Percentiles rank a stretch among this genome's conserved stretches.
Conservation (phyloP, 2,329 filamentous ascomycete species). For the Aurifilum marmelostoma region DNA sequence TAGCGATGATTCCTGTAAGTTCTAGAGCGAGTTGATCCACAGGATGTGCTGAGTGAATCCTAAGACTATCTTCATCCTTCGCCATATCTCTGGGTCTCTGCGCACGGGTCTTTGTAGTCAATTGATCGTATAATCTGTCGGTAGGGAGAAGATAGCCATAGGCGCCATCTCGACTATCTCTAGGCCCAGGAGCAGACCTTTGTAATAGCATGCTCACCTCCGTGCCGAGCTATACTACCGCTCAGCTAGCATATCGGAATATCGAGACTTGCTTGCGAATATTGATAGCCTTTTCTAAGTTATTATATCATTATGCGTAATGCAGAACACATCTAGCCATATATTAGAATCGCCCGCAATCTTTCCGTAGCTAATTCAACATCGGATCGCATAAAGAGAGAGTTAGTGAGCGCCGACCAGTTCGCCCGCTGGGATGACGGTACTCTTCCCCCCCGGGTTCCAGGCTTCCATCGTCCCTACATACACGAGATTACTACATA, state of each 20-base stretch:
- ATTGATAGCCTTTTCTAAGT: not conserved
- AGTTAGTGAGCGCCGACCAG: too few relatives aligned
- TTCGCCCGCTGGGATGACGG: too few relatives aligned
- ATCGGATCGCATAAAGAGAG: not conserved
- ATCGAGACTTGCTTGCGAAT: not conserved
- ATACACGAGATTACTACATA: too few relatives aligned
- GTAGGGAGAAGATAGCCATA: not conserved
- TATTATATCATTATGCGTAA: not conserved
- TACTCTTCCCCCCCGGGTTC: too few relatives aligned
- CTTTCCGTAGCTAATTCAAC: not conserved
- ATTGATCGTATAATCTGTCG: not conserved
- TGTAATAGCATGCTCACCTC: not conserved
- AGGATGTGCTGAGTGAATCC: not conserved
- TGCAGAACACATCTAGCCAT: conserved; percentile 2
- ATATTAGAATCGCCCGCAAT: not conserved
- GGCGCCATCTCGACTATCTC: not conserved
- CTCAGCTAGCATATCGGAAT: not conserved
- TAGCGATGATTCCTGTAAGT: not conserved
- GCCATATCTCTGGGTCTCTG: not conserved
- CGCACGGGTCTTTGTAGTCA: not conserved
- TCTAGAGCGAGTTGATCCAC: conserved; percentile 4
- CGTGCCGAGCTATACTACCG: conserved; percentile 1
- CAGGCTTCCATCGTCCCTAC: too few relatives aligned
- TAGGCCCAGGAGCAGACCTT: conserved; percentile 3
- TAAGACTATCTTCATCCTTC: not conserved